Percentiles rank a stretch among this genome's conserved stretches.
Evolutionary conservation across 225 moss, liverwort and hornwort genomes (phyloP).

Genomic region (Antitrichia curtipendula): DNA sequence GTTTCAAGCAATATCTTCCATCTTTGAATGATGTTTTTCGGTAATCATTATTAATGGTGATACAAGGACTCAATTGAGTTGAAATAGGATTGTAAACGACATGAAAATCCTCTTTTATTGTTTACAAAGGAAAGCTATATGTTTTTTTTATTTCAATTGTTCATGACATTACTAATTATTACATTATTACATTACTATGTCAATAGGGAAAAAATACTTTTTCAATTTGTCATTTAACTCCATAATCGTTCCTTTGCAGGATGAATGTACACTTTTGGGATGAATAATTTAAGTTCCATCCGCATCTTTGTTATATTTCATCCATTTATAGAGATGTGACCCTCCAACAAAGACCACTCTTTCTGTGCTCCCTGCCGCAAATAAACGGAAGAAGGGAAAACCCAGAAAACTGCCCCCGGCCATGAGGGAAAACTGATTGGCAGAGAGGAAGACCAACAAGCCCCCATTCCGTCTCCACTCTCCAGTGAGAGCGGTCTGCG

Average conservation of each 20-base stretch:
- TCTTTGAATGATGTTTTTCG: not conserved
- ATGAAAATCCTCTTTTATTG: rapidly evolving
- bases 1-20: not conserved
- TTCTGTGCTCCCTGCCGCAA: not conserved
- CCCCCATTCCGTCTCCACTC: too few relatives aligned
- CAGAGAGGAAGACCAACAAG: not conserved
- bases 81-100: not conserved
- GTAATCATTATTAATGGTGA: not conserved
- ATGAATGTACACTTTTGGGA: not conserved
- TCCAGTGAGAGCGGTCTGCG: not conserved
- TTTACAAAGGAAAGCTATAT: too few relatives aligned
- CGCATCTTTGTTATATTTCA: not conserved
- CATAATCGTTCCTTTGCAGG: rapidly evolving
- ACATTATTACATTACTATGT: too few relatives aligned
- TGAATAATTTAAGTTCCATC: not conserved
- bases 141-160: not conserved
- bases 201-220: rapidly evolving
- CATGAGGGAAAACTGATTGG: not conserved
- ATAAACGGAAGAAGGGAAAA: not conserved
- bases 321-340: too few relatives aligned
- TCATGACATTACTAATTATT: rapidly evolving
- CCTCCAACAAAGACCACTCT: rapidly evolving
- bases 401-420: rapidly evolving
- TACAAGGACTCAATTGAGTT: not conserved
- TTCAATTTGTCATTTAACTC: not conserved